phyloP scores from a whole-genome alignment of 257 asterid genomes.

The Verbena officinalis region DNA sequence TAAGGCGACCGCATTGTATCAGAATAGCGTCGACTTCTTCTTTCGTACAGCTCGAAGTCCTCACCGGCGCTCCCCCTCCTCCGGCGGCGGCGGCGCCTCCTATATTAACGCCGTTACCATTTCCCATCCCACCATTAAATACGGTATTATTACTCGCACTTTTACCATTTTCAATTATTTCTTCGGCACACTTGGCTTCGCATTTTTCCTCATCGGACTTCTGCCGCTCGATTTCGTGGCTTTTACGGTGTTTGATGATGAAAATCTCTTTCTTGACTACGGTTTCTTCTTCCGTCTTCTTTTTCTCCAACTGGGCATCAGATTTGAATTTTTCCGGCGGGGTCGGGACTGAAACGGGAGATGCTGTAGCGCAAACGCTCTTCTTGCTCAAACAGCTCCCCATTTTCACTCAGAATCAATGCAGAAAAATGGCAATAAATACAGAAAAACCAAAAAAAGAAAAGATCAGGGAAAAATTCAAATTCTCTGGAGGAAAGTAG shows the following conservation, averaged over 20 bases:
- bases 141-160: slow-evolving; percentile 17
- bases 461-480: not conserved
- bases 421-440: slow-evolving; percentile 19
- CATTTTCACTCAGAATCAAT: slow-evolving; percentile 45
- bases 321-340: slow-evolving; percentile 45
- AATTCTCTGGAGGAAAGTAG: slow-evolving; percentile 28
- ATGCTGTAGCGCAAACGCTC: slow-evolving; percentile 45
- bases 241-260: slow-evolving; percentile 71
- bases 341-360: slow-evolving; percentile 36
- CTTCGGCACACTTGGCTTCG: slow-evolving; percentile 34
- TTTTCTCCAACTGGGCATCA: slow-evolving; percentile 44
- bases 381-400: slow-evolving; percentile 96
- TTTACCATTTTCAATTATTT: slow-evolving; percentile 34
- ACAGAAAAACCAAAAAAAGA: not conserved
- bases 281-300: slow-evolving; percentile 42
- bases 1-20: slow-evolving; percentile 95
- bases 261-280: slow-evolving; percentile 71
- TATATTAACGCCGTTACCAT: slow-evolving; percentile 23
- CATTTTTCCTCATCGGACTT: slow-evolving; percentile 55
- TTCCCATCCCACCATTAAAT: slow-evolving; percentile 25
- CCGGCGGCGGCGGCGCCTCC: slow-evolving; percentile 25
- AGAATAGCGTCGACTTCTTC: slow-evolving; percentile 94
- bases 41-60: slow-evolving; percentile 92
- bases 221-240: slow-evolving; percentile 71
- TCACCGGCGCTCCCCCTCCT: slow-evolving; percentile 54